A percentile compares a stretch with the other conserved stretches of the same genome.
phyloP scores from a whole-genome alignment of 768 basidiomycete genomes.

The Amanita thiersii region DNA sequence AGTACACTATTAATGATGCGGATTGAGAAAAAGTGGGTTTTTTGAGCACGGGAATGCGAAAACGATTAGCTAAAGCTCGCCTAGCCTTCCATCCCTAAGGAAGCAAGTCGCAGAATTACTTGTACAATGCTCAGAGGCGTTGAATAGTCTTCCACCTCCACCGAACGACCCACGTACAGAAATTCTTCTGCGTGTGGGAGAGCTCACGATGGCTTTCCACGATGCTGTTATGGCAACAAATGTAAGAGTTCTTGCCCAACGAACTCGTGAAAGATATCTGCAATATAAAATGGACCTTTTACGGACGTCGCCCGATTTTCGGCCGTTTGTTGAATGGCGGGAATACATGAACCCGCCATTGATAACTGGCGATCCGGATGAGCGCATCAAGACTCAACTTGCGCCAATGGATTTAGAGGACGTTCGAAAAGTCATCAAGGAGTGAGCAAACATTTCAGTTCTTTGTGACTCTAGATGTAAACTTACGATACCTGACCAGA shows the following conservation, averaged over 20 bases:
- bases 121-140: constrained; percentile 18
- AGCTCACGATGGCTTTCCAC: constrained; percentile 35
- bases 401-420: constrained; percentile 18
- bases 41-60: neutral
- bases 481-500: constrained; percentile 16
- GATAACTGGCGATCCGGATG: neutral
- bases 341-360: neutral
- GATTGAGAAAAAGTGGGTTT: constrained; percentile 45
- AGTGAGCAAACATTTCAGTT: neutral
- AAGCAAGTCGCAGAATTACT: constrained; percentile 33
- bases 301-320: constrained; percentile 33
- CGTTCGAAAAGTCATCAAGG: constrained; percentile 13
- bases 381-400: neutral
- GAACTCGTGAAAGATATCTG: constrained; percentile 22
- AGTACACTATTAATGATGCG: constrained; percentile 42
- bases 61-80: constrained; percentile 3
- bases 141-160: constrained; percentile 31
- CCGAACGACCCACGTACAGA: constrained; percentile 35
- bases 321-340: constrained; percentile 10
- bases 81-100: constrained; percentile 40
- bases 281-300: constrained; percentile 26
- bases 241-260: constrained; percentile 28
- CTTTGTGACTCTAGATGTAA: neutral
- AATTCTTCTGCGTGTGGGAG: constrained; percentile 32
- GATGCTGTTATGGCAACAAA: constrained; percentile 17